Base-by-base conservation (phyloP, 2,329 filamentous ascomycete genomes). In the Rutstroemia sp. region DNA sequence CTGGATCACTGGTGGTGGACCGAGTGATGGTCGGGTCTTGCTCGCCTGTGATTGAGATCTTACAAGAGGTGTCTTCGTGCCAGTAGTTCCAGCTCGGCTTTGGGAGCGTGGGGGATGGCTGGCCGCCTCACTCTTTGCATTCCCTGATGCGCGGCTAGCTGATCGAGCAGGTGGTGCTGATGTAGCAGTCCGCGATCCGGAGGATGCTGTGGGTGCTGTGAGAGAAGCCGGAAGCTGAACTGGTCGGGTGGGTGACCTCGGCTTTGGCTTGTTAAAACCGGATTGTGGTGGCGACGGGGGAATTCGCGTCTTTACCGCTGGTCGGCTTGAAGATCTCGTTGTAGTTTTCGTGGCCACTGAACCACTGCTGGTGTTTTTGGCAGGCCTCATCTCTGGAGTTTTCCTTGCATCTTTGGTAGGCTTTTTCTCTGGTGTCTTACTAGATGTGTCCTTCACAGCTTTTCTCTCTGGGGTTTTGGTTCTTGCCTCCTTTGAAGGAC, bases 201-300 rank as follows among this genome's bases (percentile, higher is more conserved):
- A 90, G 0, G 87, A 78, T 23, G 86, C 81, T 3, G 87, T 91
- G 34, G 84, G 86, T 5, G 85, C 83, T 23, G 78, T 86, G 30
- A 90, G 74, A 57, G 85, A 84, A 9, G 86, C 75, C 8, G 87
- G 83, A 1, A 90, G 74, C 56, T 80, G 81, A 51, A 84, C 75
- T 9, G 86, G 86, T 55, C 83, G 81, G 2, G 87, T 90, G 2
- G 84, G 84, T 10, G 87, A 89, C 69, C 82, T 84, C 42, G 78
- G 72, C 67, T 83, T 85, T 8, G 82, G 80, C 65, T 84, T 85
- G 27, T 76, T 72, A 58, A 79, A 78, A 49, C 65, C 67, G 44
- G 62, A 62, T 45, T 66, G 65, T 38, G 65, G 65, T 27, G 66
- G 65, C n/a, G 65, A 66, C 27, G 64, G 51, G 27, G 57, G 61